Conservation (phyloP, 208 protist genomes). For the Spongospora subterranea region DNA sequence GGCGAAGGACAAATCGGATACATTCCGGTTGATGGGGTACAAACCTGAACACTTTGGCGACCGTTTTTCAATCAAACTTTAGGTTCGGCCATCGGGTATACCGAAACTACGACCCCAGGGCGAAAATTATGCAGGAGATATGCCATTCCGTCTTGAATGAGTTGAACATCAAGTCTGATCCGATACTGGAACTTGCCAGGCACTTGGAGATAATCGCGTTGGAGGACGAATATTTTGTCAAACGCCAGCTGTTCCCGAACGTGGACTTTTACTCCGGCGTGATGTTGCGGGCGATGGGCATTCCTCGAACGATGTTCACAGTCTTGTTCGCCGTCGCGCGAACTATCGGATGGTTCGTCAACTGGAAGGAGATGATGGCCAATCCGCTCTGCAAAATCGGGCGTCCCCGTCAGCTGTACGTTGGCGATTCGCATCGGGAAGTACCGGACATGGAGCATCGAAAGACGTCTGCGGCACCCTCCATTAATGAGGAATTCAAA, state of each 20-base stretch:
- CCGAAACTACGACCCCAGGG: conserved; percentile 81
- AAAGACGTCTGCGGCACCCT: background rate
- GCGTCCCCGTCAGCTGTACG: conserved; percentile 54
- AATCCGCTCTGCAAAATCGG: conserved; percentile 46
- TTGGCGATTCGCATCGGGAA: background rate
- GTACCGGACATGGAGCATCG: background rate
- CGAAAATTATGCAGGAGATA: conserved; percentile 74
- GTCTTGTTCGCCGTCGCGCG: conserved; percentile 80
- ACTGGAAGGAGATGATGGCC: conserved; percentile 59
- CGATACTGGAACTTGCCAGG: conserved; percentile 72
- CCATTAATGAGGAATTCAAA: background rate
- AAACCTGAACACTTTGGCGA: background rate
- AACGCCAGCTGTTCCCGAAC: conserved; percentile 79
- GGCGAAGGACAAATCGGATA: conserved; percentile 61
- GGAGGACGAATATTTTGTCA: conserved; percentile 78
- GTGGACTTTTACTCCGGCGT: conserved; percentile 79
- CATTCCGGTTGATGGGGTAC: conserved; percentile 71
- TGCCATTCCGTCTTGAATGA: conserved; percentile 67
- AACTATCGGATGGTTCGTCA: conserved; percentile 74
- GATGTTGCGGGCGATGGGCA: conserved; percentile 74
- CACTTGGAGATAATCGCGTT: conserved; percentile 77
- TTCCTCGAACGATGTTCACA: conserved; percentile 77
- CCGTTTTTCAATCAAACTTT: background rate
- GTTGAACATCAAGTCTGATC: conserved; percentile 44
- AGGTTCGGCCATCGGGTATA: conserved; percentile 81